Evolutionary conservation across 441 rosid genomes (phyloP), one percentile per base, ranked within the genome.

Genomic region (Mallotus japonicus): DNA sequence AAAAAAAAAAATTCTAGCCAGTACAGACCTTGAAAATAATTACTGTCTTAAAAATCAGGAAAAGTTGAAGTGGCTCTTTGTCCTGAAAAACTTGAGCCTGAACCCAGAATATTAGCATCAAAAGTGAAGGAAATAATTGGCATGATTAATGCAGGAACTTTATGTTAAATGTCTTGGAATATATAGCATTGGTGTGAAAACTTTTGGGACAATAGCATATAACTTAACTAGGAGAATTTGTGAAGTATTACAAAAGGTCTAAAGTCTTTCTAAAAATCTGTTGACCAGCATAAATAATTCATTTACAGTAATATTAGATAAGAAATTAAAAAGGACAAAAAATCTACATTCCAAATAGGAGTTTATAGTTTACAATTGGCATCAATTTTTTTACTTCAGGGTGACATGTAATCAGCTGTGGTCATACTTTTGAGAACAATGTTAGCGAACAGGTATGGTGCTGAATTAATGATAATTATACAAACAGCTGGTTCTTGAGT

Each of bases 61-160:
- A 90, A 84, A 94, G 86, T 57, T 84, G 92, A 76, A 79, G 70
- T 4, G 96, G 97, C 84, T 94, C 99, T 65, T 84, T 89, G 69
- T 83, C 89, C 82, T 92, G 88, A 58, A 75, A 69, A 67, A 94
- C 75, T 78, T 86, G 95, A 68, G 93, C 96, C 98, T 94, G 87
- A 79, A 82, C 51, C 74, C 55, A 69, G 42, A 75, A 60, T 51
- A 67, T 13, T 47, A 51, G 40, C 8, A 8, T 50, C 51, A n/a
- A n/a, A 71, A 58, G 55, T 12, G 49, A 76, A 46, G 28, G 24
- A 46, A 78, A 37, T n/a, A 2, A 54, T 57, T 72, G 42, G 47
- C 40, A 55, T 9, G 22, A 62, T 20, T 62, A 59, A 73, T 62
- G 70, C 73, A 79, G 60, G 62, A 69, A 72, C 2, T 5, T 16